These are phyloP conservation scores for Puccinia novopanici DNA, from an alignment of 1,284 basidiomycete species.

Conservation along the genomic window DNA sequence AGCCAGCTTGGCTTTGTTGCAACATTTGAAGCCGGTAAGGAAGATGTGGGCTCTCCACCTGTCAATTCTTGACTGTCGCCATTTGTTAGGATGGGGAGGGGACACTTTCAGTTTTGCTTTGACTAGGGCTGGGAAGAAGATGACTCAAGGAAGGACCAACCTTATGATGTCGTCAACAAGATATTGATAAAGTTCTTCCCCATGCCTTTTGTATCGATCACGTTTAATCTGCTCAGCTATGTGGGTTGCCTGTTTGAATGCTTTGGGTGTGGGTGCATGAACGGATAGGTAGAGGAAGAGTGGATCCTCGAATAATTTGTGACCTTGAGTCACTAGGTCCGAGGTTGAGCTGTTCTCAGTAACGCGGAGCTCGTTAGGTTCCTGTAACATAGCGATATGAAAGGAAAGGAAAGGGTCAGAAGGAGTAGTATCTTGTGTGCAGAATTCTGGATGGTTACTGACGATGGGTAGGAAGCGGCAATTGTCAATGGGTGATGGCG, in stretches of 20 bases:
- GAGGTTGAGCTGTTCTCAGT: background rate
- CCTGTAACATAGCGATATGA: no score
- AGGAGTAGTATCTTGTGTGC: no score
- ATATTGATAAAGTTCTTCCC: constrained; percentile 44
- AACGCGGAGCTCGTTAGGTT: constrained; percentile 32
- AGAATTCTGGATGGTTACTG: background rate
- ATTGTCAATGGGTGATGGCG: background rate
- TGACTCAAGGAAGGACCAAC: background rate
- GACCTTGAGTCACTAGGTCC: no score
- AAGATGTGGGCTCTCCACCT: no score
- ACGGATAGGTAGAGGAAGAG: constrained; percentile 34
- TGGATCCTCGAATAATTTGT: constrained; percentile 40
- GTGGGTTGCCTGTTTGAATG: background rate
- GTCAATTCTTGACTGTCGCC: no score
- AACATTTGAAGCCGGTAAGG: no score
- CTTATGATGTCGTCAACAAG: constrained; percentile 44
- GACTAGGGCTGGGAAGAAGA: background rate
- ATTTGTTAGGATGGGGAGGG: no score
- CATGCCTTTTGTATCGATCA: background rate
- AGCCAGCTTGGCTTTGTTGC: no score
- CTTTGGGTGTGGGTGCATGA: constrained; percentile 12
- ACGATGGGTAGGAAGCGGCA: background rate
- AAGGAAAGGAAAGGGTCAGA: no score
- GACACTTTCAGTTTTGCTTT: background rate
- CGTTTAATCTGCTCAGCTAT: constrained; percentile 44